These are phyloP conservation scores for Saraca asoca DNA, from an alignment of 331 rosid genomes.

Conservation along the genomic window DNA sequence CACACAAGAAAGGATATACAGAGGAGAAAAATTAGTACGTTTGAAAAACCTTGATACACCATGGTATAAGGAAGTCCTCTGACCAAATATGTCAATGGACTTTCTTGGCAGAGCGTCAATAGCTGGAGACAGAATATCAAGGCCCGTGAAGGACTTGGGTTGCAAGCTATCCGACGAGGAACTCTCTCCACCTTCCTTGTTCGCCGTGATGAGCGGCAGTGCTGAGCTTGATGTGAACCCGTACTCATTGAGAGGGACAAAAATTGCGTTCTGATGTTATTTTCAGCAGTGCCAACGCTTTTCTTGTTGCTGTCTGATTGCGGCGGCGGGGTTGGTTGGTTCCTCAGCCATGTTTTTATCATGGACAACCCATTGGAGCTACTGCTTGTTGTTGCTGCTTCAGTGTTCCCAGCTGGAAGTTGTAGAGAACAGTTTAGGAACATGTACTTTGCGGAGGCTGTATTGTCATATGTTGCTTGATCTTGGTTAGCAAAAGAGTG, in stretches of 20 bases:
- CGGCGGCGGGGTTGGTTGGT: conserved; percentile 60
- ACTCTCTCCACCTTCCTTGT: too few species aligned
- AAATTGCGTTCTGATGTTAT: too few species aligned
- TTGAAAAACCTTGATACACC: conserved; percentile 82
- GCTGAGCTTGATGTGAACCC: too few species aligned
- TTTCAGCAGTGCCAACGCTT: too few species aligned
- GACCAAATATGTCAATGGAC: too few species aligned
- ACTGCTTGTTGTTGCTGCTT: background rate
- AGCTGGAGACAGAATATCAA: conserved; percentile 35
- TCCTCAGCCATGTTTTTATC: conserved; percentile 91
- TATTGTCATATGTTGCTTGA: conserved; percentile 36
- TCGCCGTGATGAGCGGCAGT: too few species aligned
- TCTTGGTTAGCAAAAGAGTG: too few species aligned
- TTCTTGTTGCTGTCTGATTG: too few species aligned
- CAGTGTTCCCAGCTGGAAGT: conserved; percentile 36
- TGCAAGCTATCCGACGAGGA: conserved; percentile 61
- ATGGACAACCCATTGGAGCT: conserved; percentile 74
- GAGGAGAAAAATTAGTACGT: background rate
- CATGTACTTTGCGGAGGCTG: conserved; percentile 31
- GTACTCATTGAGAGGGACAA: too few species aligned
- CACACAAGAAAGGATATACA: too few species aligned
- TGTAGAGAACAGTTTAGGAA: conserved; percentile 48
- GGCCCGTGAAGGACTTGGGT: conserved; percentile 4
- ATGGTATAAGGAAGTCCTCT: conserved; percentile 89
- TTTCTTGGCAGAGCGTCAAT: conserved; percentile 57